phyloP scores from a whole-genome alignment of 306 rosid species.

The Arachis hypogaea region DNA sequence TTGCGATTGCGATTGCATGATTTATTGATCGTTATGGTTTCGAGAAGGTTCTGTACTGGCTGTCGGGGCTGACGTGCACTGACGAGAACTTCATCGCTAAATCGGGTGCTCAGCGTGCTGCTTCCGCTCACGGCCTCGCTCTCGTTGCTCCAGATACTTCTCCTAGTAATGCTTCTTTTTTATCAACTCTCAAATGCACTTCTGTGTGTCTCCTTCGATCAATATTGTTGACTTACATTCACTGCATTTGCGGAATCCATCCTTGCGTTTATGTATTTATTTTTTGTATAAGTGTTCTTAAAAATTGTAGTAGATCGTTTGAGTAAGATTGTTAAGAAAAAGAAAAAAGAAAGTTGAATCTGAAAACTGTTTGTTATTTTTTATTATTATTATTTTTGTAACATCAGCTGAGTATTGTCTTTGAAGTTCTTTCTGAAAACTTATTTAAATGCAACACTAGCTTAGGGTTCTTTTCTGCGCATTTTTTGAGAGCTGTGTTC shows the following conservation, averaged over 20 bases:
- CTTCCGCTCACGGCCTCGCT: constrained; percentile 75
- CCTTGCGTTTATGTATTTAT: background rate
- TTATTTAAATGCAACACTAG: no score
- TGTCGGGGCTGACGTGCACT: constrained; percentile 86
- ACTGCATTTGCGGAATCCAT: background rate
- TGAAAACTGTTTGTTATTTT: no score
- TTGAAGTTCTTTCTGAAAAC: background rate
- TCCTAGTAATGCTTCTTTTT: constrained; percentile 60
- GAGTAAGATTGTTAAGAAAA: background rate
- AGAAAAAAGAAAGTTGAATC: no score
- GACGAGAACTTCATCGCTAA: constrained; percentile 83
- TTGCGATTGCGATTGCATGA: background rate
- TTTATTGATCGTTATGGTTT: background rate
- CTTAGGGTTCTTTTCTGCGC: background rate
- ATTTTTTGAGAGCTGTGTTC: background rate
- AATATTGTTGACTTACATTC: background rate
- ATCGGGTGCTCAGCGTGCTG: constrained; percentile 86
- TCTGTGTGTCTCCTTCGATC: background rate
- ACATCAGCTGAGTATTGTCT: background rate
- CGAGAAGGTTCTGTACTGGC: constrained; percentile 79
- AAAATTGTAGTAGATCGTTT: background rate
- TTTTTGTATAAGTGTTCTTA: no score
- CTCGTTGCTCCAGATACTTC: constrained; percentile 86
- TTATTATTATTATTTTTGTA: no score
- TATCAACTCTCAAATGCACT: no score